Conservation (phyloP, 1,284 basidiomycete genomes). For the Moesziomyces sp. region DNA sequence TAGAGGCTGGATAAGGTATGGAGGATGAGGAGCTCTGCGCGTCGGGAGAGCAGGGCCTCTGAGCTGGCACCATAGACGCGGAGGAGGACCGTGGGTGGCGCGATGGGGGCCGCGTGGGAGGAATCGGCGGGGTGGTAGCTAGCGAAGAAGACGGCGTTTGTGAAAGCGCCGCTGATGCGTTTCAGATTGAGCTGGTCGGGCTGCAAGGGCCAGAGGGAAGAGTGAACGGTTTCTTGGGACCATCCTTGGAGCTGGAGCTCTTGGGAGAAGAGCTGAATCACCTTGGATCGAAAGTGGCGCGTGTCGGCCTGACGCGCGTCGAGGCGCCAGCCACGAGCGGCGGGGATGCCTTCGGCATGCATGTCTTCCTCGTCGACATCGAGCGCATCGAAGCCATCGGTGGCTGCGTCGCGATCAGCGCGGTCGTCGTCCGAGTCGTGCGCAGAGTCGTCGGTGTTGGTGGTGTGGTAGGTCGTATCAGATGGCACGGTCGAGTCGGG, state of each 20-base stretch:
- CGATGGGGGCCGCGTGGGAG: background rate
- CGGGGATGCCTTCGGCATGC: slow-evolving; percentile 66
- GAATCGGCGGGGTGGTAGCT: slow-evolving; percentile 39
- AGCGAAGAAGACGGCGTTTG: slow-evolving; percentile 67
- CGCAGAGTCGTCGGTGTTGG: background rate
- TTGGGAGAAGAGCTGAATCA: slow-evolving; percentile 56
- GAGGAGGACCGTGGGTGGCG: slow-evolving; percentile 61
- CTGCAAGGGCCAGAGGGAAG: slow-evolving; percentile 46
- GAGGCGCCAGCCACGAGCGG: slow-evolving; percentile 60
- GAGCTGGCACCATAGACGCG: slow-evolving; percentile 64
- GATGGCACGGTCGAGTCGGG: slow-evolving; percentile 1
- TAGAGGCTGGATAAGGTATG: slow-evolving; percentile 66
- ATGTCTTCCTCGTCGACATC: slow-evolving; percentile 66
- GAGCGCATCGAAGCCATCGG: slow-evolving; percentile 50
- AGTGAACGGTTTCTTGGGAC: slow-evolving; percentile 44
- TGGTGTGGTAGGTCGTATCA: slow-evolving; percentile 1
- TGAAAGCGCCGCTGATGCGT: slow-evolving; percentile 62
- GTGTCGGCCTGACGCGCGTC: slow-evolving; percentile 57
- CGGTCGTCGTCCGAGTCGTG: slow-evolving; percentile 26
- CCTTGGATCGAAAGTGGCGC: slow-evolving; percentile 42
- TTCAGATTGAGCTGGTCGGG: slow-evolving; percentile 47
- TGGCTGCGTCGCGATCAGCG: slow-evolving; percentile 28
- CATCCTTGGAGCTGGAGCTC: slow-evolving; percentile 56
- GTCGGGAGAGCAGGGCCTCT: slow-evolving; percentile 60
- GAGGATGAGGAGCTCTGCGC: slow-evolving; percentile 64